A percentile compares a stretch with the other conserved stretches of the same genome.
Conservation (phyloP, 202 grass and related monocot genomes). For the Setaria viridis region DNA sequence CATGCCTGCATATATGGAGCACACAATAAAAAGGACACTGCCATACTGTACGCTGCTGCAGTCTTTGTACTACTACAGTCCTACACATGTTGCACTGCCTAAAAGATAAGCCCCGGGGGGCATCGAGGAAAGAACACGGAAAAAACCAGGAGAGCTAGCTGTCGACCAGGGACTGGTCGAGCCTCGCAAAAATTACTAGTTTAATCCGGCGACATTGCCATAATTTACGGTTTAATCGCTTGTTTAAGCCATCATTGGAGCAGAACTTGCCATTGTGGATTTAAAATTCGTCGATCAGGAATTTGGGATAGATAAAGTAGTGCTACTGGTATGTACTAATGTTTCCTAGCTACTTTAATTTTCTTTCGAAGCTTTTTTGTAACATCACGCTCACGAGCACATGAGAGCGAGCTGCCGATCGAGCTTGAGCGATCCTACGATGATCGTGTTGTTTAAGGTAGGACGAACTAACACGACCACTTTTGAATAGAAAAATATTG, state of each 20-base stretch:
- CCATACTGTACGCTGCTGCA: not conserved
- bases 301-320: not conserved
- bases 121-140: conserved; percentile 35
- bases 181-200: conserved; percentile 15
- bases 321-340: not conserved
- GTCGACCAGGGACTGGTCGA: conserved; percentile 25
- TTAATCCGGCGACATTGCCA: not conserved
- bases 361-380: not conserved
- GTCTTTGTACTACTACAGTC: not conserved
- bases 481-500: not conserved
- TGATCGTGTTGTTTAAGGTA: conserved; percentile 38
- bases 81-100: not conserved
- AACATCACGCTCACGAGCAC: not conserved
- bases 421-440: conserved; percentile 13
- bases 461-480: conserved; percentile 21
- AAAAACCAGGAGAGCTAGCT: not conserved
- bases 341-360: not conserved
- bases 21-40: conserved; percentile 26
- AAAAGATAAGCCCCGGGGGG: conserved; percentile 11
- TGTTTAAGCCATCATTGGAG: conserved; percentile 34
- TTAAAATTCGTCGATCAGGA: conserved; percentile 4
- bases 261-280: conserved; percentile 13
- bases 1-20: conserved; percentile 23
- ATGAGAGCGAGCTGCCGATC: not conserved
- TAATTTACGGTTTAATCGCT: not conserved